A percentile compares a stretch with the other conserved stretches of the same genome.
Evolutionary conservation across 805 yeast genomes (phyloP).

Genomic region (Kuraishia molischiana): DNA sequence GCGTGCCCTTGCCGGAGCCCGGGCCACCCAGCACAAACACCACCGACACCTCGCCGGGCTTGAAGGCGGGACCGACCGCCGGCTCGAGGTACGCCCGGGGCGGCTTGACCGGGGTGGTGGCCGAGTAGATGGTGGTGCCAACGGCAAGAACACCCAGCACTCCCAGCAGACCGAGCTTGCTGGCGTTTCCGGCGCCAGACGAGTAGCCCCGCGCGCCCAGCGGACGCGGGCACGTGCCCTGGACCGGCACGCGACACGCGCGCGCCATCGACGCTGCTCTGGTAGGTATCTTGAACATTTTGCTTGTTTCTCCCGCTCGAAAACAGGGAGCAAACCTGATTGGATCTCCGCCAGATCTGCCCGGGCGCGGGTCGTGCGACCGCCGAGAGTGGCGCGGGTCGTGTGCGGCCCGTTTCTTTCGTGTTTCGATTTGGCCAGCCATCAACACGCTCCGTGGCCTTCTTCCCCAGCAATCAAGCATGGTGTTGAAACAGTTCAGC

Average conservation of each 20-base stretch:
- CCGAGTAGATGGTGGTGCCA: constrained; percentile 22
- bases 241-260: too few relatives aligned
- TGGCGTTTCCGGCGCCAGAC: neutral
- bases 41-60: constrained; percentile 61
- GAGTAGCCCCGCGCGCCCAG: neutral
- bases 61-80: constrained; percentile 33
- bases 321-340: too few relatives aligned
- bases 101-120: constrained; percentile 17
- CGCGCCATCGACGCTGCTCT: too few relatives aligned
- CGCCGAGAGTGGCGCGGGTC: too few relatives aligned
- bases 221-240: too few relatives aligned
- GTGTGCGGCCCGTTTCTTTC: too few relatives aligned
- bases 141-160: constrained; percentile 18
- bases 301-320: too few relatives aligned
- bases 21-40: constrained; percentile 95
- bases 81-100: constrained; percentile 25
- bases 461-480: neutral
- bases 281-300: too few relatives aligned
- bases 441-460: too few relatives aligned
- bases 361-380: too few relatives aligned
- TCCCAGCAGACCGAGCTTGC: constrained; percentile 5
- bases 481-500: constrained; percentile 1
- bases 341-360: too few relatives aligned
- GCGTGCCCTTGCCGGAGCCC: constrained; percentile 97
- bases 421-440: too few relatives aligned